phyloP scores from a whole-genome alignment of 2,329 filamentous ascomycete genomes.

The Coniochaeta prunicola region DNA sequence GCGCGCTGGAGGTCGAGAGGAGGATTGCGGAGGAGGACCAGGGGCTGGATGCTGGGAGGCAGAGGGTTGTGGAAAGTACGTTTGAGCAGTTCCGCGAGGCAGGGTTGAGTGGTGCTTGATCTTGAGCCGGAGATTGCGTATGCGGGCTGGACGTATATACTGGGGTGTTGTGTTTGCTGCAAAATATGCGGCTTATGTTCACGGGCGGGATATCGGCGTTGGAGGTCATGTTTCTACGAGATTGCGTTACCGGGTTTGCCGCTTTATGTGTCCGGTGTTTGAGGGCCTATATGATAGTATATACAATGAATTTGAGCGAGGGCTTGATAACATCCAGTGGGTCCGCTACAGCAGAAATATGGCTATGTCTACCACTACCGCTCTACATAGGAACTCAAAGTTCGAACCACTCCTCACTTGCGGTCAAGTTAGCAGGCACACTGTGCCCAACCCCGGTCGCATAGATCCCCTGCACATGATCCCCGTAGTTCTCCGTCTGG shows the following conservation, averaged over 20 bases:
- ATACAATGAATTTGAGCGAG: background rate
- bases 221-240: background rate
- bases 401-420: constrained; percentile 28
- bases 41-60: constrained; percentile 9
- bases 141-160: background rate
- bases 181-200: background rate
- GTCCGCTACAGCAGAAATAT: too few species aligned
- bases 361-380: too few species aligned
- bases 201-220: background rate
- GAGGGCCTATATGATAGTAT: background rate
- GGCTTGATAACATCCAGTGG: too few species aligned
- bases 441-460: constrained; percentile 29
- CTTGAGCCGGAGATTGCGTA: background rate
- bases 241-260: constrained; percentile 14
- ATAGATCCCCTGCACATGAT: constrained; percentile 29
- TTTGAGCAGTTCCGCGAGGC: constrained; percentile 39
- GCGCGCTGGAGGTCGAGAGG: constrained; percentile 61
- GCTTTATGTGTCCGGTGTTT: background rate
- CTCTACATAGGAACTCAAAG: constrained; percentile 11
- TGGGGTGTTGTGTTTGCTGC: background rate
- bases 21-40: constrained; percentile 58
- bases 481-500: constrained; percentile 29
- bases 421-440: constrained; percentile 28
- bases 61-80: constrained; percentile 9
- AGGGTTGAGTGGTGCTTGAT: constrained; percentile 38